Evolutionary conservation across 179 eudicot species (phyloP).

Genomic region (Sideroxylon spinosum): DNA sequence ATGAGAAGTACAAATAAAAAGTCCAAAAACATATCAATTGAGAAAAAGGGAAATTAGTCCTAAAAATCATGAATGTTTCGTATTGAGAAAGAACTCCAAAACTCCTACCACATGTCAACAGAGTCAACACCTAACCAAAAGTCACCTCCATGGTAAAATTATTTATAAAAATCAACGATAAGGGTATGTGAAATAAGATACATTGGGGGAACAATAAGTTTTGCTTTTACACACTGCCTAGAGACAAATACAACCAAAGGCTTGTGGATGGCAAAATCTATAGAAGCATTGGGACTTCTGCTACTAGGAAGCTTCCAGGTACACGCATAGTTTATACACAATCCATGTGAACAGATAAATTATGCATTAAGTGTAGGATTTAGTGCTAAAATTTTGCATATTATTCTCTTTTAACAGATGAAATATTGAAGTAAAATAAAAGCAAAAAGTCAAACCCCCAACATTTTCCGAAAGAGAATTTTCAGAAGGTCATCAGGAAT

Average conservation of each 20-base stretch:
- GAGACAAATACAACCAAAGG: neutral
- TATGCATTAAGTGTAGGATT: slow-evolving; percentile 1
- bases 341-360: neutral
- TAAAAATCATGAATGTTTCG: neutral
- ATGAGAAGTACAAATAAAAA: neutral
- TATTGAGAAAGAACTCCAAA: neutral
- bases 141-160: neutral
- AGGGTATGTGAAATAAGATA: neutral
- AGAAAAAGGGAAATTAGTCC: neutral
- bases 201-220: neutral
- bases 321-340: too few relatives aligned
- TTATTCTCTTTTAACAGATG: neutral
- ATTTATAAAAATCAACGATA: neutral
- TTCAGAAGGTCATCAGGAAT: slow-evolving; percentile 5
- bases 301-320: too few relatives aligned
- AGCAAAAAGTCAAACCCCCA: neutral
- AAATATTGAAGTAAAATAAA: neutral
- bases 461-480: neutral
- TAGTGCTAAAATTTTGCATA: neutral
- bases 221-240: neutral
- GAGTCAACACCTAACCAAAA: neutral
- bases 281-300: neutral
- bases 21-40: too few relatives aligned
- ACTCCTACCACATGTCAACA: neutral
- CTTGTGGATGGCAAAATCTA: neutral